A percentile compares a stretch with the other conserved stretches of the same genome.
Evolutionary conservation across 208 protist genomes (phyloP).

Genomic region (Leishmania braziliensis): DNA sequence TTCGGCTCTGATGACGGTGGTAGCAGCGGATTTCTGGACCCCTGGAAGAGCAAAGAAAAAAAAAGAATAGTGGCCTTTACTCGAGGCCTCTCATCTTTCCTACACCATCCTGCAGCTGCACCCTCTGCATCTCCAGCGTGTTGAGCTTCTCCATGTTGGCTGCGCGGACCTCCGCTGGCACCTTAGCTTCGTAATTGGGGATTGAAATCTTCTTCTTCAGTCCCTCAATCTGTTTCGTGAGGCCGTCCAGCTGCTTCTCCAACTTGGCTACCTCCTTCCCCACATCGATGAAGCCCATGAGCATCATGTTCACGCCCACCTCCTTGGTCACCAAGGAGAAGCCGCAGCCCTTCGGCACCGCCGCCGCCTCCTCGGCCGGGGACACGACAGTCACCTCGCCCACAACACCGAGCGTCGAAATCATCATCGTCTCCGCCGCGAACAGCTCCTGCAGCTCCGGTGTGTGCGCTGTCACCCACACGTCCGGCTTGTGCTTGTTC

Average conservation of each 20-base stretch:
- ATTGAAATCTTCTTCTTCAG: conserved; percentile 89
- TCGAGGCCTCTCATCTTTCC: conserved; percentile 77
- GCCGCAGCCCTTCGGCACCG: conserved; percentile 84
- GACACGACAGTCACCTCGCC: conserved; percentile 70
- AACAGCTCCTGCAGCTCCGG: conserved; percentile 52
- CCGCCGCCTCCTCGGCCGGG: conserved; percentile 38
- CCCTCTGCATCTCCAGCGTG: conserved; percentile 62
- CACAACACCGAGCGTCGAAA: conserved; percentile 83
- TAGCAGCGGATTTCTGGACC: neutral
- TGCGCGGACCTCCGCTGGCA: conserved; percentile 78
- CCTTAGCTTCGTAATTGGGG: conserved; percentile 90
- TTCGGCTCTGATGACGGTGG: neutral
- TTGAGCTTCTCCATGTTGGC: conserved; percentile 86
- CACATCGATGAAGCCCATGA: conserved; percentile 91
- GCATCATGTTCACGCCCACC: conserved; percentile 87
- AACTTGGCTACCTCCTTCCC: conserved; percentile 89
- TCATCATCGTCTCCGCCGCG: conserved; percentile 52
- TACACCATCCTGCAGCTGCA: conserved; percentile 67
- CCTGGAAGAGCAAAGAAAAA: no score
- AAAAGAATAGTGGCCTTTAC: neutral
- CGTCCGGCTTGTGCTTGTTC: conserved; percentile 87
- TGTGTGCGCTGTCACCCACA: conserved; percentile 77
- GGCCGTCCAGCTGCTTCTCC: conserved; percentile 77
- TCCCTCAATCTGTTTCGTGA: conserved; percentile 85
- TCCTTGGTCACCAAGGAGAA: conserved; percentile 87